phyloP scores from a whole-genome alignment of 2,329 filamentous ascomycete species.

The Ceratocystis cubensis region DNA sequence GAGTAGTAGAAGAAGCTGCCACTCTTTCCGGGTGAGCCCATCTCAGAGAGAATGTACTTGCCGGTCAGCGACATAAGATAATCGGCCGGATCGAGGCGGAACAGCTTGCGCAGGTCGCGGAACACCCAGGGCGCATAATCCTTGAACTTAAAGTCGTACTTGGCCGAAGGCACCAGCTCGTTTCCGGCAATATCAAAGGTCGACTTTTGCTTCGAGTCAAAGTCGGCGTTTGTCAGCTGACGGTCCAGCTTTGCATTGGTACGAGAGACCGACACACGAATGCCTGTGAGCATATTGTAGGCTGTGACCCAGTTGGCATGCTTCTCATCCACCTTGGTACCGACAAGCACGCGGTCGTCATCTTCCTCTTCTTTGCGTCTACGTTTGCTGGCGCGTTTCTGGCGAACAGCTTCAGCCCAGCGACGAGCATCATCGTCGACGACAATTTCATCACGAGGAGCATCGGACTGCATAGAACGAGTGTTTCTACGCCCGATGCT shows the following conservation, averaged over 20 bases:
- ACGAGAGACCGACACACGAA: slow-evolving; percentile 88
- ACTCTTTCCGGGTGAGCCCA: slow-evolving; percentile 94
- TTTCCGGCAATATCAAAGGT: slow-evolving; percentile 87
- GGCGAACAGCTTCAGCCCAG: slow-evolving; percentile 86
- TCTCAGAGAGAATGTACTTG: slow-evolving; percentile 95
- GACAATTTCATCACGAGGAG: slow-evolving; percentile 67
- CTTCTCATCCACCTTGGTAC: slow-evolving; percentile 93
- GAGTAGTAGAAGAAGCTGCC: slow-evolving; percentile 99
- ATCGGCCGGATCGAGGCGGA: slow-evolving; percentile 88
- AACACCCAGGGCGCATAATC: slow-evolving; percentile 99
- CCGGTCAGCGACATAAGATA: slow-evolving; percentile 96
- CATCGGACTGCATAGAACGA: slow-evolving; percentile 72
- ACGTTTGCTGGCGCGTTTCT: slow-evolving; percentile 80
- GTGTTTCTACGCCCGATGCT: slow-evolving; percentile 70
- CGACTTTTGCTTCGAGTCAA: slow-evolving; percentile 89
- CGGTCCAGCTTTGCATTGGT: slow-evolving; percentile 96
- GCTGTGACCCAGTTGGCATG: slow-evolving; percentile 96
- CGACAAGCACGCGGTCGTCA: slow-evolving; percentile 86
- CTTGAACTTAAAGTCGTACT: slow-evolving; percentile 99
- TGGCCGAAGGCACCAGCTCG: slow-evolving; percentile 91
- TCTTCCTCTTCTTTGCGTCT: slow-evolving; percentile 75
- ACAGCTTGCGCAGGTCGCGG: slow-evolving; percentile 73
- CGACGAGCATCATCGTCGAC: slow-evolving; percentile 82
- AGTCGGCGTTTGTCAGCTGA: slow-evolving; percentile 79
- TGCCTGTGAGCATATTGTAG: slow-evolving; percentile 99